Conservation (phyloP, 305 asterid species). For the Withania somnifera region DNA sequence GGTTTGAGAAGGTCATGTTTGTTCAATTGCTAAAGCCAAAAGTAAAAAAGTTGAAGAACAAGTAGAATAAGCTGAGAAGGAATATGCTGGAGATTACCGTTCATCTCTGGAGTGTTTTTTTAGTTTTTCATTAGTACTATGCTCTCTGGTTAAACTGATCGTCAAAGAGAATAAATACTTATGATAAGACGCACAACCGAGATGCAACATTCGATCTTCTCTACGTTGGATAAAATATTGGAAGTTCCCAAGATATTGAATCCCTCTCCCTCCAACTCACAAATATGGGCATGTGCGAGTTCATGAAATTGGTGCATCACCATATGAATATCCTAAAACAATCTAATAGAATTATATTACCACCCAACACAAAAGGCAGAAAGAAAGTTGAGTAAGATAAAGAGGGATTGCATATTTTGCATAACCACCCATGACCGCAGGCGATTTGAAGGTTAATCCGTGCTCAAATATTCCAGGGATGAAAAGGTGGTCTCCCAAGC, state of each 20-base stretch:
- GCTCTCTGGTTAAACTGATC: not conserved
- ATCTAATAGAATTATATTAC: too few relatives aligned
- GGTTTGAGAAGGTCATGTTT: not conserved
- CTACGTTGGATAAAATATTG: not conserved
- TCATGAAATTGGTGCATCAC: not conserved
- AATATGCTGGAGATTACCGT: not conserved
- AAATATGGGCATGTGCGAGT: not conserved
- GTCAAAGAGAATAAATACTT: not conserved
- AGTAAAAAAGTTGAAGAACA: not conserved
- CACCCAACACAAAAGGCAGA: not conserved
- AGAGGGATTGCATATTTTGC: not conserved
- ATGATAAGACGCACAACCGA: not conserved
- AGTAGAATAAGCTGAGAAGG: not conserved
- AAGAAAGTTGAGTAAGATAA: not conserved
- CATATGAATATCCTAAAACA: not conserved
- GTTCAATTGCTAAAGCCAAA: not conserved
- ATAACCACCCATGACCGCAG: not conserved
- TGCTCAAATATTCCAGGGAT: conserved; percentile 33
- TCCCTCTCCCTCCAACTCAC: not conserved
- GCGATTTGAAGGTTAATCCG: not conserved
- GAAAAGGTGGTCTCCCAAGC: conserved; percentile 66
- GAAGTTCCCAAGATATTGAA: not conserved
- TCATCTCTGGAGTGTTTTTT: not conserved
- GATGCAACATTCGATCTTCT: not conserved
- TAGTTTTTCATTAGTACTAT: not conserved